Conservation (phyloP, 768 basidiomycete species). For the Cystobasidiopsis lactophilus region DNA sequence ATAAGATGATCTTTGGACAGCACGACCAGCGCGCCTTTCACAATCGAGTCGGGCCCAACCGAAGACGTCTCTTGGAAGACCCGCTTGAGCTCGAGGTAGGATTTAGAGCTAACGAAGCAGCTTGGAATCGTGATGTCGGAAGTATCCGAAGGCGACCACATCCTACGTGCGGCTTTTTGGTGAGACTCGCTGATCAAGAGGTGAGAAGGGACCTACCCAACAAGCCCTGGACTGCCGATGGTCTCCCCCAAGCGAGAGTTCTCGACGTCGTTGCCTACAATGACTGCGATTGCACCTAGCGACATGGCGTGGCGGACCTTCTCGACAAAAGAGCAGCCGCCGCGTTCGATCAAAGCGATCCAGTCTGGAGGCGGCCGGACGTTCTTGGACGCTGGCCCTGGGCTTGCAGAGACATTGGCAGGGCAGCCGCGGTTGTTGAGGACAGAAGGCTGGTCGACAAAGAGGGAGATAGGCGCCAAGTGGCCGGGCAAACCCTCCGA, state of each 20-base stretch:
- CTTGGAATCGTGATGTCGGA: slow-evolving; percentile 1
- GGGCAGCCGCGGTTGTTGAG: neutral
- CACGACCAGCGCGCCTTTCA: neutral
- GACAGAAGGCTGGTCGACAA: slow-evolving; percentile 42
- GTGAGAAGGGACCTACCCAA: neutral
- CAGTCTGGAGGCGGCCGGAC: neutral
- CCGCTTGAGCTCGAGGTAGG: neutral
- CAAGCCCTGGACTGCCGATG: neutral
- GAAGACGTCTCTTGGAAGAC: neutral
- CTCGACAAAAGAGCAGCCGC: neutral
- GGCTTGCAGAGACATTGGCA: neutral
- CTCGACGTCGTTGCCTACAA: neutral
- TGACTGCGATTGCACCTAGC: neutral
- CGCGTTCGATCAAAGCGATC: slow-evolving; percentile 1
- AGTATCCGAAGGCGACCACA: neutral
- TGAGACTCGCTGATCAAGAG: no score
- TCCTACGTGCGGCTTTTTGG: no score
- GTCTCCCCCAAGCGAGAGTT: neutral
- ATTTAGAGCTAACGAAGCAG: neutral
- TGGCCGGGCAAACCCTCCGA: slow-evolving; percentile 33
- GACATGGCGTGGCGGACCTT: neutral
- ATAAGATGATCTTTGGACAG: neutral
- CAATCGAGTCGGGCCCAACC: neutral
- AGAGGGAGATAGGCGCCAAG: slow-evolving; percentile 71
- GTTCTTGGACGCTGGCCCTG: neutral